Evolutionary conservation across 768 basidiomycete genomes (phyloP), one percentile per base, ranked within the genome.

Genomic region (Naematelia aurantialba): DNA sequence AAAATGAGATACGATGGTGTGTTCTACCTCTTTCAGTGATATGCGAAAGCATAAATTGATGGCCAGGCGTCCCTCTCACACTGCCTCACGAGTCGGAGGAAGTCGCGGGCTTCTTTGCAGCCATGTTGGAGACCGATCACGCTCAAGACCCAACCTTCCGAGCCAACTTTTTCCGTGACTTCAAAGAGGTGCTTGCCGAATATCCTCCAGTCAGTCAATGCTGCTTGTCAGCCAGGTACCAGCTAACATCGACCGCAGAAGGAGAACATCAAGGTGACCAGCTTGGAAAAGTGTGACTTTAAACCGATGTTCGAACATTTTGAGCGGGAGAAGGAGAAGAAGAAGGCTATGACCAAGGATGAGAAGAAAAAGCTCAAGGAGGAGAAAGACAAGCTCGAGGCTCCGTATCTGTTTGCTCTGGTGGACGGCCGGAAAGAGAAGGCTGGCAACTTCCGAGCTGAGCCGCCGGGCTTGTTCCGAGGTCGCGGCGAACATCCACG

Each of bases 401-500:
- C 84, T 50, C 88, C 87, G 62, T 97, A 92, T 77, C 85, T 83
- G 21, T 83, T 83, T 24, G 97, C 94, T 78, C 72, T 86, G n/a
- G 84, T 99, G 30, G 91, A 99, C 70, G 94, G 94, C 12, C 86
- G 93, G 54, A 94, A 91, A 79, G 96, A 99, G 80, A 98, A 97
- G 77, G 85, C 97, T 49, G 96, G 96, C 39, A 99, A 98, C 79
- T 98, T 98, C 82, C 84, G 92, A 66, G 86, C 97, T 52, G 96
- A 99, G 82, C 96, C 96, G 75, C 96, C 96, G 25, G 93, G 94
- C n/a, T 79, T 98, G 52, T 99, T 98, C 79, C 81, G 96, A 76
- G 96, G 96, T 61, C 92, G 96, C 64, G 96, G 96, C 55, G 92
- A 97, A 68, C 96, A 99, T 78, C 96, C 96, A 0, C 93, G 88